A percentile compares a stretch with the other conserved stretches of the same genome.
Evolutionary conservation across 345 rosid species (phyloP).

Genomic region (Clarkia xantiana): DNA sequence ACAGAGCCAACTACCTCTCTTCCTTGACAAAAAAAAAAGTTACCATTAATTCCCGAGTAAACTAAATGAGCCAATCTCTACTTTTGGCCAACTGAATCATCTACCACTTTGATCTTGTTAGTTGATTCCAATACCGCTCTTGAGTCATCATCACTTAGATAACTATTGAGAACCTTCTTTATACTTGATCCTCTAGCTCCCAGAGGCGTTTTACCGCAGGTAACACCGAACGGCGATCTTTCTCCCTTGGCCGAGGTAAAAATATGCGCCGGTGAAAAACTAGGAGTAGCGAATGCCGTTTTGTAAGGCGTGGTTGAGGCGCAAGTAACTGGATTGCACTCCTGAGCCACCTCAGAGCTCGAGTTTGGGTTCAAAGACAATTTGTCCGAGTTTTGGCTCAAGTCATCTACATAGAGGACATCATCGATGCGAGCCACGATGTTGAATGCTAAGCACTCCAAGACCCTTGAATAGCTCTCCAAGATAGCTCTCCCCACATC

Average conservation of each 20-base stretch:
- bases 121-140: no score
- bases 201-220: constrained; percentile 32
- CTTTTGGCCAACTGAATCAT: no score
- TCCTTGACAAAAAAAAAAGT: no score
- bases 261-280: constrained; percentile 42
- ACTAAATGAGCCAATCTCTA: no score
- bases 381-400: constrained; percentile 1
- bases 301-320: constrained; percentile 38
- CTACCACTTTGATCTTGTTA: no score
- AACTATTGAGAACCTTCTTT: constrained; percentile 59
- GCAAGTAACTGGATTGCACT: not conserved
- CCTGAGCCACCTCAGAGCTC: constrained; percentile 29
- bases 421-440: constrained; percentile 8
- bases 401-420: constrained; percentile 4
- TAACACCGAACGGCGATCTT: constrained; percentile 22
- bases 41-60: no score
- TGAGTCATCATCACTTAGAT: no score
- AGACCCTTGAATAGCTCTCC: constrained; percentile 4
- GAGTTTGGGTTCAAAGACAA: not conserved
- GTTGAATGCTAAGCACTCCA: constrained; percentile 8
- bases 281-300: constrained; percentile 57
- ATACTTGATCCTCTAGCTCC: constrained; percentile 38
- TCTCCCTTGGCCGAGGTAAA: constrained; percentile 41
- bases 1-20: no score
- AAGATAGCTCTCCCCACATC: constrained; percentile 8